A percentile compares a stretch with the other conserved stretches of the same genome.
phyloP scores from a whole-genome alignment of 73 alveolate species.

The Stentor coeruleus region DNA sequence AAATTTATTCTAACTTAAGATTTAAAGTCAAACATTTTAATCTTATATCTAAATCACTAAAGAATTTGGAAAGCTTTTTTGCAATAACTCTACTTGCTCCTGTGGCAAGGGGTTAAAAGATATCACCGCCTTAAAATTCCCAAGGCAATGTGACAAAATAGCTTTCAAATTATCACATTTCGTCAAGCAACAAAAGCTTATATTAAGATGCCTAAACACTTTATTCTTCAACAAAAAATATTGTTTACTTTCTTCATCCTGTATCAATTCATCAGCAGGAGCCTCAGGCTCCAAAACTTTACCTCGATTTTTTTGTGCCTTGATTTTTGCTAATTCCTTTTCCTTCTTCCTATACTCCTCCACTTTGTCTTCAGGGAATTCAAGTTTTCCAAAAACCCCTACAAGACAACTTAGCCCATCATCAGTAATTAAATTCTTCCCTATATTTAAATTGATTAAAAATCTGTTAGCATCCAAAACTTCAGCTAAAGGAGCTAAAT shows the following conservation, averaged over 20 bases:
- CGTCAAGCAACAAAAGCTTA: not conserved
- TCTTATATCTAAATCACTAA: not conserved
- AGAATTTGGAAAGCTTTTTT: too few species aligned
- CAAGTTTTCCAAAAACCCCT: constrained; percentile 16
- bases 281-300: constrained; percentile 8
- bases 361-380: constrained; percentile 17
- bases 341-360: constrained; percentile 24
- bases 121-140: not conserved
- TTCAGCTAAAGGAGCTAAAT: not conserved
- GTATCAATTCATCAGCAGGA: constrained; percentile 11
- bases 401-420: not conserved
- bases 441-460: not conserved
- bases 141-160: not conserved
- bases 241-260: constrained; percentile 21
- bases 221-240: constrained; percentile 14
- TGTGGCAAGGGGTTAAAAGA: not conserved
- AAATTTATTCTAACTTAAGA: too few species aligned
- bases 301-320: constrained; percentile 7
- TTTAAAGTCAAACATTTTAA: too few species aligned
- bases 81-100: not conserved
- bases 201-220: not conserved
- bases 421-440: not conserved
- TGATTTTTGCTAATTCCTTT: constrained; percentile 15
- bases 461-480: constrained; percentile 8
- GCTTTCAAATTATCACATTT: not conserved